Evolutionary conservation across 1,284 basidiomycete species (phyloP).

Genomic region (Tremellales sp.): DNA sequence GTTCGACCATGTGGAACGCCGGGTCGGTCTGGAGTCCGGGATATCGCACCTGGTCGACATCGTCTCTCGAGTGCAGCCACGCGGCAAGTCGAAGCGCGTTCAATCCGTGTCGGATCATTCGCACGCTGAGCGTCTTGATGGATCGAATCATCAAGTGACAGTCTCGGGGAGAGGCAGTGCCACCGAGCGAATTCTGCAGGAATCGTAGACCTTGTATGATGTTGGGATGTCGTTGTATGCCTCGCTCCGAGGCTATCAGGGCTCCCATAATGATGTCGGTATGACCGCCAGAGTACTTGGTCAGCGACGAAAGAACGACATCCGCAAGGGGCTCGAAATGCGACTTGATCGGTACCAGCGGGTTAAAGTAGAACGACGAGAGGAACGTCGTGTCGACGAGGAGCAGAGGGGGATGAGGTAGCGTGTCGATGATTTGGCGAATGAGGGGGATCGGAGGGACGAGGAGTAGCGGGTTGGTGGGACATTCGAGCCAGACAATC

Average conservation of each 20-base stretch:
- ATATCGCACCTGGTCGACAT: constrained; percentile 76
- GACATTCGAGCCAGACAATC: constrained; percentile 95
- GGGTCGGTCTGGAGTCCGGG: constrained; percentile 68
- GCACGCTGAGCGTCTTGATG: constrained; percentile 80
- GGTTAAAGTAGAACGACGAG: constrained; percentile 86
- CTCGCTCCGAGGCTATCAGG: constrained; percentile 55
- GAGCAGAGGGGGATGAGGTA: constrained; percentile 56
- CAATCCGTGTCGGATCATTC: constrained; percentile 80
- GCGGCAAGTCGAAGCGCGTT: constrained; percentile 76
- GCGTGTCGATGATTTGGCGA: constrained; percentile 64
- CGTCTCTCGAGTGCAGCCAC: constrained; percentile 57
- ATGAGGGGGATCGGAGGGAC: constrained; percentile 62
- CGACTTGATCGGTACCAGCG: constrained; percentile 64
- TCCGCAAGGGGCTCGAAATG: constrained; percentile 50
- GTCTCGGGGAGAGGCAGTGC: constrained; percentile 83
- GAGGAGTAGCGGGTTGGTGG: constrained; percentile 85
- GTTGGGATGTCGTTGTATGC: constrained; percentile 12
- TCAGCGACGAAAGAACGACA: constrained; percentile 54
- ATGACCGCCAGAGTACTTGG: constrained; percentile 93
- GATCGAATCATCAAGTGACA: constrained; percentile 88
- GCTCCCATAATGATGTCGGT: constrained; percentile 87
- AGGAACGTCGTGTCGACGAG: constrained; percentile 90
- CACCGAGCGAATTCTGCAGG: constrained; percentile 85
- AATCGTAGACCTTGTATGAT: constrained; percentile 61
- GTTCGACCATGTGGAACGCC: constrained; percentile 61